Conservation (phyloP, 2,329 filamentous ascomycete genomes). For the Tolypocladium endophyticum region DNA sequence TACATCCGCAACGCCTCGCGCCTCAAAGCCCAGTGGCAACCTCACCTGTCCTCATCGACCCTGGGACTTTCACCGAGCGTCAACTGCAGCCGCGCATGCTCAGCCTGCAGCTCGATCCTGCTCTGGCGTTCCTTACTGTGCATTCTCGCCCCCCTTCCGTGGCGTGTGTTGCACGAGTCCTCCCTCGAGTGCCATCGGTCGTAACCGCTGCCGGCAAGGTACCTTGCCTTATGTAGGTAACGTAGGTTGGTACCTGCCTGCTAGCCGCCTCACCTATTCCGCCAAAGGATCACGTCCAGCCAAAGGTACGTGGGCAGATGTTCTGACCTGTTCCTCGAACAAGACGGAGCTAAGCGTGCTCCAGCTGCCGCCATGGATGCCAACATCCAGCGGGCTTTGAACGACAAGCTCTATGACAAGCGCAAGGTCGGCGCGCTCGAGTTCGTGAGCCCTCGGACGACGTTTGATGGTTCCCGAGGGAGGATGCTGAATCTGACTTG, state of each 20-base stretch:
- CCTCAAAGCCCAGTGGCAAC: neutral
- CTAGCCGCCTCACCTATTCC: neutral
- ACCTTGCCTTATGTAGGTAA: neutral
- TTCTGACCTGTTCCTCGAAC: neutral
- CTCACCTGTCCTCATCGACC: neutral
- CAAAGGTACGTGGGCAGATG: too few relatives aligned
- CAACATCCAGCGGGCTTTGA: slow-evolving; percentile 80
- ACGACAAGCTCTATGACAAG: slow-evolving; percentile 98
- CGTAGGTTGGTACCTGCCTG: neutral
- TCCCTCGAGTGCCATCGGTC: neutral
- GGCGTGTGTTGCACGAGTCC: neutral
- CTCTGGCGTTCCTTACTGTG: neutral
- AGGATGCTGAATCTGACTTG: slow-evolving; percentile 5
- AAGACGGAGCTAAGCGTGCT: slow-evolving; percentile 4
- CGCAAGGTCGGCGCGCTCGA: slow-evolving; percentile 93
- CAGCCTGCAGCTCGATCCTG: neutral
- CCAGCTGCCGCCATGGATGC: slow-evolving; percentile 57
- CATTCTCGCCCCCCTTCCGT: neutral
- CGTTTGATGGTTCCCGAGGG: neutral
- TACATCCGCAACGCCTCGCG: neutral
- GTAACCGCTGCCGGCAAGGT: neutral
- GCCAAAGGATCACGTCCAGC: neutral
- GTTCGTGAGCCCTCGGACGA: slow-evolving; percentile 42
- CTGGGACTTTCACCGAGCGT: neutral
- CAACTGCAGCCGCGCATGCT: neutral